Evolutionary conservation across 169 alveolate genomes (phyloP).

Genomic region (Miamiensis avidus): DNA sequence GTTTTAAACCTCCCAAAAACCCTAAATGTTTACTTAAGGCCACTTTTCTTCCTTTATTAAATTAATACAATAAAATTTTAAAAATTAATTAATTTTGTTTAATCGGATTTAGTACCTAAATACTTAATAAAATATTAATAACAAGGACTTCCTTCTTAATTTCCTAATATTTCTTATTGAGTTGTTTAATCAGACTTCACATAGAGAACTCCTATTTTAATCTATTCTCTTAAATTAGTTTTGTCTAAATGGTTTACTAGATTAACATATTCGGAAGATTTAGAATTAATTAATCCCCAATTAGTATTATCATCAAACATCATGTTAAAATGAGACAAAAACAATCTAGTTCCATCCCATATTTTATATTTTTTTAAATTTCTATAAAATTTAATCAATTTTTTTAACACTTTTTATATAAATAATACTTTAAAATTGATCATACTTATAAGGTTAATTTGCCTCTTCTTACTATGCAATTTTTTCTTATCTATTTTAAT

Average conservation of each 20-base stretch:
- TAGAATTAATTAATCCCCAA: neutral
- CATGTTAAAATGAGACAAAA: neutral
- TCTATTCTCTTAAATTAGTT: neutral
- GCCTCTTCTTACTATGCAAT: no score
- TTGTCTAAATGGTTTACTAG: neutral
- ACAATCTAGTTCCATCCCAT: neutral
- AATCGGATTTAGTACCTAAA: conserved; percentile 5
- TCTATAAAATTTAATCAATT: no score
- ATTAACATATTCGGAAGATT: no score
- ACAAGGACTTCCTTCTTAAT: neutral
- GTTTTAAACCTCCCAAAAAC: conserved; percentile 14
- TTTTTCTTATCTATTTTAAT: no score
- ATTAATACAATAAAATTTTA: no score
- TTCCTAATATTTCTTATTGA: conserved; percentile 3
- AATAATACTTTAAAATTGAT: no score
- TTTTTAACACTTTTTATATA: no score
- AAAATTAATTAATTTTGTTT: no score
- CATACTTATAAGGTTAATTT: no score
- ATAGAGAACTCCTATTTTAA: conserved; percentile 15
- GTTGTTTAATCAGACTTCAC: neutral
- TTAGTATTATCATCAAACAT: neutral
- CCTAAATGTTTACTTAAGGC: conserved; percentile 2
- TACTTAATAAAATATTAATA: conserved; percentile 12
- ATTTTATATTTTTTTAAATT: neutral
- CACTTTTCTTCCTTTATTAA: no score